Evolutionary conservation across 2,329 filamentous ascomycete species (phyloP).

Genomic region (Botrytis porri): DNA sequence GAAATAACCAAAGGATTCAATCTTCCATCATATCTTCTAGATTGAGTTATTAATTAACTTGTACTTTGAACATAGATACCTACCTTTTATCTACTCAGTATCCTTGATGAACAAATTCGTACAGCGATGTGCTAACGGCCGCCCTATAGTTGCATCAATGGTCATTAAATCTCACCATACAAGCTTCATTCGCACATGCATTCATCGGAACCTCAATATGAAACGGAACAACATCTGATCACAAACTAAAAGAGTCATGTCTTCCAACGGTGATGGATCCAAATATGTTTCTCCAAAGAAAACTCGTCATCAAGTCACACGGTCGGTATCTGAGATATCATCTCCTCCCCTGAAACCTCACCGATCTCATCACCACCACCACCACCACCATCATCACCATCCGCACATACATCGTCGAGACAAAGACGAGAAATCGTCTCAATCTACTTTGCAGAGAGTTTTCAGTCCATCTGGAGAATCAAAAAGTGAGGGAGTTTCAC

Average conservation of each 20-base stretch:
- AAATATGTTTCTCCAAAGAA: conserved; percentile 12
- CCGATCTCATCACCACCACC: conserved; percentile 38
- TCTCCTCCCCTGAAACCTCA: conserved; percentile 36
- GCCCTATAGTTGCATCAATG: conserved; percentile 17
- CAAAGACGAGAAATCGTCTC: conserved; percentile 36
- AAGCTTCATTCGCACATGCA: conserved; percentile 36
- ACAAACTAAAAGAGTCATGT: conserved; percentile 17
- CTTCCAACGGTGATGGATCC: conserved; percentile 18
- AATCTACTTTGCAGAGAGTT: conserved; percentile 27
- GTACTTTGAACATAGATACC: not conserved
- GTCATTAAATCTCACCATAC: conserved; percentile 19
- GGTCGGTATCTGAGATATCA: conserved; percentile 42
- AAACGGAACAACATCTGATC: conserved; percentile 3
- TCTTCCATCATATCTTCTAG: not conserved
- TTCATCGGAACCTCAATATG: not conserved
- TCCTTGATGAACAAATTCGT: not conserved
- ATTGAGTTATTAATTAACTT: not conserved
- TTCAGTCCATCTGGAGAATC: conserved; percentile 21
- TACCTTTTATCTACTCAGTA: not conserved
- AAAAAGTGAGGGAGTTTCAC: conserved; percentile 44
- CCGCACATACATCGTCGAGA: conserved; percentile 38
- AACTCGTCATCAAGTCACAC: conserved; percentile 52
- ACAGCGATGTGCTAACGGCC: not conserved
- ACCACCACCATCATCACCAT: conserved; percentile 22
- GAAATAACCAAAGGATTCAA: not conserved